Evolutionary conservation across 2,329 filamentous ascomycete species (phyloP).

Genomic region (Cladophialophora exuberans): DNA sequence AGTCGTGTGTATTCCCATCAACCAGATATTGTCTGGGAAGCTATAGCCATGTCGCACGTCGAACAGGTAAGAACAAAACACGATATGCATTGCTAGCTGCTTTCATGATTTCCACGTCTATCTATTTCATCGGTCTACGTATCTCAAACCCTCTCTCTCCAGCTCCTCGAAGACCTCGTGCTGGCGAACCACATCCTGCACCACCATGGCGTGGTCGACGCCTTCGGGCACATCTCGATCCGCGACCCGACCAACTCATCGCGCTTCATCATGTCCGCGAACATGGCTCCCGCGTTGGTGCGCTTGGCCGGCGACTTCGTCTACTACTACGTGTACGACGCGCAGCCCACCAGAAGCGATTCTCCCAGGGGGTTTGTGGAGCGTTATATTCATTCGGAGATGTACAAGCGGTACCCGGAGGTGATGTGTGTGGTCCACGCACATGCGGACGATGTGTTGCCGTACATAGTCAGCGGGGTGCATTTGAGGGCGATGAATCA

Average conservation of each 20-base stretch:
- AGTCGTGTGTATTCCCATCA: too few species aligned
- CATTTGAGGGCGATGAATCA: constrained; percentile 47
- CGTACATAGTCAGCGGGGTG: constrained; percentile 45
- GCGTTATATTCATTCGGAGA: constrained; percentile 52
- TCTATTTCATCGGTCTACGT: too few species aligned
- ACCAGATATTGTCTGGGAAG: too few species aligned
- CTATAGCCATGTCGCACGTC: too few species aligned
- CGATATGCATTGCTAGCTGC: too few species aligned
- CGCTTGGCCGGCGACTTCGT: constrained; percentile 50
- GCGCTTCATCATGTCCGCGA: constrained; percentile 54
- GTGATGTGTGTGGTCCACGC: constrained; percentile 49
- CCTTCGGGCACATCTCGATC: constrained; percentile 59
- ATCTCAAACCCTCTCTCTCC: not conserved
- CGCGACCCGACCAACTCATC: constrained; percentile 51
- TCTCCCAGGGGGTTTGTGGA: constrained; percentile 48
- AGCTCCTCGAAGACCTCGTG: constrained; percentile 40
- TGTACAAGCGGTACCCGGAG: constrained; percentile 46
- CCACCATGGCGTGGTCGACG: constrained; percentile 53
- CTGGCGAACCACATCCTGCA: constrained; percentile 57
- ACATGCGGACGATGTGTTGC: constrained; percentile 48
- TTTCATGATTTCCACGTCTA: too few species aligned
- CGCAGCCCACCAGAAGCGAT: constrained; percentile 44
- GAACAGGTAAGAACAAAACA: too few species aligned
- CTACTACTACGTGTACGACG: constrained; percentile 50
- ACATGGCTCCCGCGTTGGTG: constrained; percentile 53